Evolutionary conservation across 2,329 filamentous ascomycete species (phyloP).

Genomic region (Juglanconis oblonga): DNA sequence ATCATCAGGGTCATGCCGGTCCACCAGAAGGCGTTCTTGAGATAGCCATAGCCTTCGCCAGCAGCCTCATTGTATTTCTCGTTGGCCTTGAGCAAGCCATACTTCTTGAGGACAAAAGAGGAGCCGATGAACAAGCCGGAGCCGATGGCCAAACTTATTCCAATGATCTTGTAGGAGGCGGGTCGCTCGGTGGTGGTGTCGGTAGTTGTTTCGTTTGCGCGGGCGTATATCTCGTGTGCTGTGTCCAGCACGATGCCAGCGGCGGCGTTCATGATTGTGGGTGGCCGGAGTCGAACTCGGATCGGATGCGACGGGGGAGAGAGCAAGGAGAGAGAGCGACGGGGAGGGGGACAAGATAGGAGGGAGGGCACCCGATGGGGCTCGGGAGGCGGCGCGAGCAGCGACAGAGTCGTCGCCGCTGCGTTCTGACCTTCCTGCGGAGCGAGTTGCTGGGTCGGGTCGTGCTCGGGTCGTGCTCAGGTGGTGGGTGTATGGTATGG

Average conservation of each 20-base stretch:
- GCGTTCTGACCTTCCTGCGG: background rate
- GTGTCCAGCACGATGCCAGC: conserved; percentile 60
- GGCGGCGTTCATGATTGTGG: conserved; percentile 70
- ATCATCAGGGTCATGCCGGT: conserved; percentile 95
- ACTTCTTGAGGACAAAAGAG: conserved; percentile 95
- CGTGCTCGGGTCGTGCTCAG: too few relatives aligned
- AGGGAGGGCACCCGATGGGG: background rate
- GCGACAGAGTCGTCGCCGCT: conserved; percentile 11
- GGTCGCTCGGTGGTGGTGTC: conserved; percentile 36
- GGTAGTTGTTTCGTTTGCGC: conserved; percentile 34
- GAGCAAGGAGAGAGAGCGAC: background rate
- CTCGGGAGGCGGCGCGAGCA: conserved; percentile 5
- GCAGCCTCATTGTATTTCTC: conserved; percentile 95
- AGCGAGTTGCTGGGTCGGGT: background rate
- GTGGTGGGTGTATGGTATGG: background rate
- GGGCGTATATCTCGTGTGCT: conserved; percentile 40
- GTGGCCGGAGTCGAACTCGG: conserved; percentile 64
- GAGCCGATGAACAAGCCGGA: conserved; percentile 91
- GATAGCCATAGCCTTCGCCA: conserved; percentile 93
- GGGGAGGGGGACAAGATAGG: too few relatives aligned
- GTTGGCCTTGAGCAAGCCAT: conserved; percentile 86
- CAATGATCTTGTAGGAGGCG: conserved; percentile 74
- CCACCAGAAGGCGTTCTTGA: conserved; percentile 97
- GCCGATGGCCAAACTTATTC: conserved; percentile 78
- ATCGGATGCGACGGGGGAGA: conserved; percentile 19